These are phyloP conservation scores for Leptodontidium sp. DNA, from an alignment of 2,329 filamentous ascomycete species.

Conservation along the genomic window DNA sequence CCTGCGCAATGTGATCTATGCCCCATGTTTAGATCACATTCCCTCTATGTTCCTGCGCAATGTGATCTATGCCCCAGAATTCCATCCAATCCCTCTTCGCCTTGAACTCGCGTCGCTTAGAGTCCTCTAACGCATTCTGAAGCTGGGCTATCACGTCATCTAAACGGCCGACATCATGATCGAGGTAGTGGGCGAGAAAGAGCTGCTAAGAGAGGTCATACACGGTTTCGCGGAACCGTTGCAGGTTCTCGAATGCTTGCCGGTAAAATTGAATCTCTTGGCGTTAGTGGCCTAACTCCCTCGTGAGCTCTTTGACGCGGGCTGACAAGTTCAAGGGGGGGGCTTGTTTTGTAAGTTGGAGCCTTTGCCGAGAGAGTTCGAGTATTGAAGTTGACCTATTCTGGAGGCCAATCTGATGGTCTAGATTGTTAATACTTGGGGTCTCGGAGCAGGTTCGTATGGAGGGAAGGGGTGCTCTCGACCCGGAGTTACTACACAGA, in stretches of 20 bases:
- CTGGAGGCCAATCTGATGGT: constrained; percentile 30
- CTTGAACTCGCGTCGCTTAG: constrained; percentile 26
- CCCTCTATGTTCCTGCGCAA: constrained; percentile 5
- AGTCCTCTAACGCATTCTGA: constrained; percentile 30
- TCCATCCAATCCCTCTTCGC: constrained; percentile 33
- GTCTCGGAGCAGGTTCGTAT: constrained; percentile 20
- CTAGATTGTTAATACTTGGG: constrained; percentile 29
- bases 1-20: no score
- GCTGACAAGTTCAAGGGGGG: constrained; percentile 19
- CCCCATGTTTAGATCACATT: neutral
- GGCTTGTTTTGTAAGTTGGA: constrained; percentile 30
- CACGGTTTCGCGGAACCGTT: constrained; percentile 33
- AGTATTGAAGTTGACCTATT: constrained; percentile 32
- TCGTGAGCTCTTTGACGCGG: constrained; percentile 35
- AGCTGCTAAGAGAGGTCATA: constrained; percentile 35
- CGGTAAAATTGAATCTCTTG: constrained; percentile 35
- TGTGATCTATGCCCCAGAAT: constrained; percentile 30
- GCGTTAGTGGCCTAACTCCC: constrained; percentile 30
- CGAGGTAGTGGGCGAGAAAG: constrained; percentile 29
- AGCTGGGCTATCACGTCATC: constrained; percentile 30
- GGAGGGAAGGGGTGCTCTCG: constrained; percentile 7
- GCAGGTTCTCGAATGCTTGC: constrained; percentile 32
- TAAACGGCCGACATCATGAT: constrained; percentile 20
- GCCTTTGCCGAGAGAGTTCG: constrained; percentile 25
- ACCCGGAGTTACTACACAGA: neutral